Evolutionary conservation across 176 grass and related monocot genomes (phyloP), one percentile per base, ranked within the genome.

Genomic region (Pontederia paniculata): DNA sequence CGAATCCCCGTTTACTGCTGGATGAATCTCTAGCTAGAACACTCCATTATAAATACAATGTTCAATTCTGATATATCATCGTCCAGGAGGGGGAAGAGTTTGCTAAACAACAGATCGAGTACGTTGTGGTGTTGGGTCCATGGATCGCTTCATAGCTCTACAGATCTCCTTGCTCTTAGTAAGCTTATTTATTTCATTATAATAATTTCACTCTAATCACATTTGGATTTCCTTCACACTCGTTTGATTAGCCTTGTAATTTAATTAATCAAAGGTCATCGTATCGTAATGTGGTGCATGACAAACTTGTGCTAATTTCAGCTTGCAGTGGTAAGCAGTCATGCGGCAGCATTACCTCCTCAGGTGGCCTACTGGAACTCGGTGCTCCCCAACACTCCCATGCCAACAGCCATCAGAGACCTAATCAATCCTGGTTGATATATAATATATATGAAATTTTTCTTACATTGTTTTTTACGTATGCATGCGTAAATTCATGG

Each of bases 341-440:
- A 55, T 62, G 74, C 74, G 63, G 47, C 57, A 4, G 22, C 55
- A 8, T 46, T 57, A 25, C 50, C 75, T 71, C 23, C 57, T 14
- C 43, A 65, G 61, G 75, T 57, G 53, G 66, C 50, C 42, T 77
- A 77, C 43, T 77, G 67, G 75, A 21, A 71, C 42, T 70, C 49
- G 55, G 67, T 63, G 16, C 43, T 77, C 16, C 50, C 67, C 7
- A 70, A 71, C 48, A 77, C 75, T 51, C 75, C 56, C 23, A 77
- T 77, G 67, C 75, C 75, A 13, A 48, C 8, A 54, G 58, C 67
- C 21, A 55, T 77, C 8, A 71, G 58, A 50, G 67, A 71, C 17
- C 67, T 77, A 7, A 41, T 77, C 54, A 55, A 9, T 22, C 46
- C 66, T 22, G 75, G 75, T 77, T 42, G 54, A 16, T 54, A 54